Evolutionary conservation across 495 filamentous ascomycete genomes (phyloP).

Genomic region (Chaetomidium leptoderma): DNA sequence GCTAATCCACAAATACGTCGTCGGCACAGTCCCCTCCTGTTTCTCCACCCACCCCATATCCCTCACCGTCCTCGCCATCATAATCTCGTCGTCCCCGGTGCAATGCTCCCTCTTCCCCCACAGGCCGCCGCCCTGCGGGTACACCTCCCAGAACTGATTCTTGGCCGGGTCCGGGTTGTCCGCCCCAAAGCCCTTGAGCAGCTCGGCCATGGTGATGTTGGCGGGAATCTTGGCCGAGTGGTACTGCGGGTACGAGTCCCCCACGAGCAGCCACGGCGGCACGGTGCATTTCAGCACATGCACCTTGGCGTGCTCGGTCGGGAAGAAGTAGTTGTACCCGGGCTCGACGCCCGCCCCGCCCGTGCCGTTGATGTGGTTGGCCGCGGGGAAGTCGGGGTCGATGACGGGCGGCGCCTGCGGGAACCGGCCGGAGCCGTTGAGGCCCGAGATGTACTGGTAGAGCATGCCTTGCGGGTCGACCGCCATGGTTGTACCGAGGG

Average conservation of each 20-base stretch:
- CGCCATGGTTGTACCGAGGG: constrained; percentile 17
- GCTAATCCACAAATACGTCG: constrained; percentile 19
- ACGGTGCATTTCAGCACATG: constrained; percentile 40
- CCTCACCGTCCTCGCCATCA: constrained; percentile 15
- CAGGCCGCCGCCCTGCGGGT: constrained; percentile 16
- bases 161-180: constrained; percentile 35
- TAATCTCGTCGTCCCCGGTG: constrained; percentile 7
- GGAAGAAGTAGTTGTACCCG: constrained; percentile 52
- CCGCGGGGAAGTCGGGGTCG: constrained; percentile 48
- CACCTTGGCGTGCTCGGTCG: constrained; percentile 44
- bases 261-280: constrained; percentile 42
- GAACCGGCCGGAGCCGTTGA: constrained; percentile 24
- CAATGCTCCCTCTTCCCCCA: constrained; percentile 18
- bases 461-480: not conserved
- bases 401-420: constrained; percentile 35
- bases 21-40: constrained; percentile 9
- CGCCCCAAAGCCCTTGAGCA: constrained; percentile 47
- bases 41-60: constrained; percentile 19
- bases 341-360: constrained; percentile 52
- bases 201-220: constrained; percentile 39
- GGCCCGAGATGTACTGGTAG: constrained; percentile 24
- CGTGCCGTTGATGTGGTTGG: constrained; percentile 54
- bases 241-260: constrained; percentile 19
- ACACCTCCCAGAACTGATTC: constrained; percentile 44
- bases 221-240: constrained; percentile 40